Evolutionary conservation across 306 rosid genomes (phyloP).

Genomic region (Vigna unguiculata): DNA sequence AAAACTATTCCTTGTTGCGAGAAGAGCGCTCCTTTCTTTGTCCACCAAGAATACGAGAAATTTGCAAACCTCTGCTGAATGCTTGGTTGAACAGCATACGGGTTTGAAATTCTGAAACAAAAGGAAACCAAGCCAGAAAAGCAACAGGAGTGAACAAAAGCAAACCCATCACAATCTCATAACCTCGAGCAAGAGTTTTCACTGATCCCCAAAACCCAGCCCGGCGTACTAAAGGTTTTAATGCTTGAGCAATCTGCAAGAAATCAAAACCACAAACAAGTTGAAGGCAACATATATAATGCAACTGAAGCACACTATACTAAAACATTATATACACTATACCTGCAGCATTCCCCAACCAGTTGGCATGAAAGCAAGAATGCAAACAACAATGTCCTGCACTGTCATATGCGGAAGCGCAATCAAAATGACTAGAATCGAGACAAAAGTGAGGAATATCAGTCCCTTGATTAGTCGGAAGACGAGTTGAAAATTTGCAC

Average conservation of each 20-base stretch:
- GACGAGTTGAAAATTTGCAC: conserved; percentile 94
- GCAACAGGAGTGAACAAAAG: conserved; percentile 61
- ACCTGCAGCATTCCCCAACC: conserved; percentile 90
- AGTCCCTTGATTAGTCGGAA: conserved; percentile 94
- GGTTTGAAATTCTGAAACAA: conserved; percentile 64
- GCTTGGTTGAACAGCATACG: conserved; percentile 65
- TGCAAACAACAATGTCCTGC: conserved; percentile 75
- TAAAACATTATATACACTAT: background rate
- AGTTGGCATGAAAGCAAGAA: conserved; percentile 64
- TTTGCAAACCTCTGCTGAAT: conserved; percentile 62
- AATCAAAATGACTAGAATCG: conserved; percentile 90
- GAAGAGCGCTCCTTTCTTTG: conserved; percentile 56
- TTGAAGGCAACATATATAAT: conserved; percentile 4
- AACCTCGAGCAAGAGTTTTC: conserved; percentile 58
- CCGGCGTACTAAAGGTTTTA: conserved; percentile 46
- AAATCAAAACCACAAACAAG: conserved; percentile 13
- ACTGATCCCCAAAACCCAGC: conserved; percentile 66
- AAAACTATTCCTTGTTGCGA: conserved; percentile 51
- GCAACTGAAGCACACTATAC: background rate
- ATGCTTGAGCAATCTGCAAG: conserved; percentile 55
- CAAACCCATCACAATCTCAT: conserved; percentile 62
- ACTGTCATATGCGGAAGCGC: conserved; percentile 91
- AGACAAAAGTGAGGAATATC: conserved; percentile 84
- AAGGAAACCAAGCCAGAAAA: conserved; percentile 64
- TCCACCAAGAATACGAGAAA: conserved; percentile 60